Percentiles rank a stretch among this genome's conserved stretches.
phyloP scores from a whole-genome alignment of 805 yeast species.

The Wickerhamiella bombiphila region DNA sequence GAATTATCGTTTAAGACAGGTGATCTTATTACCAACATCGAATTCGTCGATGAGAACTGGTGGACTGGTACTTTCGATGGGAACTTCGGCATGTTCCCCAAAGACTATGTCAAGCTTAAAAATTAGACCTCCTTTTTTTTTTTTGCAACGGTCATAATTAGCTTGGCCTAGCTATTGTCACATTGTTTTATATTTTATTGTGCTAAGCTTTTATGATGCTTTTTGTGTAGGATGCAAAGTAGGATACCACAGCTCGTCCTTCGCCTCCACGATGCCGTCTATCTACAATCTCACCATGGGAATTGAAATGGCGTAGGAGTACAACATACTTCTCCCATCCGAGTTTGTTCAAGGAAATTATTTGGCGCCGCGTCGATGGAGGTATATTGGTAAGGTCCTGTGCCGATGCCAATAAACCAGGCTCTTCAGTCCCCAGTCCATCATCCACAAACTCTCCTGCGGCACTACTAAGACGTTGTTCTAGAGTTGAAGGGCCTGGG shows the following conservation, averaged over 20 bases:
- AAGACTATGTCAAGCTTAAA: constrained; percentile 52
- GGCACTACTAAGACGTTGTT: not conserved
- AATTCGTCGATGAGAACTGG: constrained; percentile 91
- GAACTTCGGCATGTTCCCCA: constrained; percentile 75
- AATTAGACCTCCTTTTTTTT: not conserved
- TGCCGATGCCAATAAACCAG: constrained; percentile 25
- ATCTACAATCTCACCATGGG: constrained; percentile 80
- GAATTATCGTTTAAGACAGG: constrained; percentile 78
- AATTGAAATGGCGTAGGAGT: constrained; percentile 53
- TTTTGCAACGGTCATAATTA: too few relatives aligned
- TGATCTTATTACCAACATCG: constrained; percentile 66
- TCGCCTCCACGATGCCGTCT: constrained; percentile 27
- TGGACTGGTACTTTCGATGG: constrained; percentile 84
- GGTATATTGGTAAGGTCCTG: not conserved
- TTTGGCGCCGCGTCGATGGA: not conserved
- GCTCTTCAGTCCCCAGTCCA: constrained; percentile 19
- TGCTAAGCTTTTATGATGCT: too few relatives aligned
- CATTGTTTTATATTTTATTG: too few relatives aligned
- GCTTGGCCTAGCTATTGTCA: too few relatives aligned
- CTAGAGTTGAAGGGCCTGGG: not conserved
- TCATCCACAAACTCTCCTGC: constrained; percentile 11
- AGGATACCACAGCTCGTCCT: constrained; percentile 19
- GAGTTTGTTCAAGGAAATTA: constrained; percentile 40
- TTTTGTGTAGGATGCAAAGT: constrained; percentile 11
- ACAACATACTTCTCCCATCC: constrained; percentile 70